Base-by-base conservation (phyloP, 495 filamentous ascomycete genomes). In the Choiromyces venosus region DNA sequence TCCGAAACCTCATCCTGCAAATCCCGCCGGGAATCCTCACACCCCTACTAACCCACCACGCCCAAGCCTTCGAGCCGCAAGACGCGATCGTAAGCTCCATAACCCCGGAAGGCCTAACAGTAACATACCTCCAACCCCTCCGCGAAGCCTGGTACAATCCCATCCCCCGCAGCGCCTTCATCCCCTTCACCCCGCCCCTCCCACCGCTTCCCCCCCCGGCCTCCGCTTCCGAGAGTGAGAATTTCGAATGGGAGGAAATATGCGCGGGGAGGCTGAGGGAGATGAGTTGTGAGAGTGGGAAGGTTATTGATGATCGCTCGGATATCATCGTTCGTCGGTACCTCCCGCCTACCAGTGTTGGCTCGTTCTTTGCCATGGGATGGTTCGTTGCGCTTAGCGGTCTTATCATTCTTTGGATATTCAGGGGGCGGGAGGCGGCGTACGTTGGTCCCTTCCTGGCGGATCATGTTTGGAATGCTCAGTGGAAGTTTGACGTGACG, bases 401-500 rank as follows among this genome's bases (percentile, higher is more conserved):
- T 74, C 79, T 76, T 33, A 81, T 81, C 33, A 35, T 69, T 29
- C 40, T 75, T 9, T 71, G 74, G 44, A 40, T 81, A 19, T 40
- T 46, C 39, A 72, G 72, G 36, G 66, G 67, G 46, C 64, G 69
- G 2, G 68, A 33, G n/a, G 42, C 70, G 21, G 44, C 81, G 25
- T 71, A 46, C 12, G 40, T 61, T 61, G 52, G 52, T 1, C 9
- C 0, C 10, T 61, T 61, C 5, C 52, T 61, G 25, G 52, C 52
- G 37, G 35, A 67, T 68, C n/a, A 29, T 78, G 61, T 81, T 79
- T 71, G 77, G 52, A 16, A 72, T 46, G 74, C 71, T 4, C 79
- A 81, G 69, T 80, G 73, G 79, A 78, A 77, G 71, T 79, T 81
- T 38, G 81, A 76, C 64, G 74, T 73, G 14, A 72, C 79, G 12